Evolutionary conservation across 2,329 filamentous ascomycete genomes (phyloP).

Genomic region (Colletotrichum sp.): DNA sequence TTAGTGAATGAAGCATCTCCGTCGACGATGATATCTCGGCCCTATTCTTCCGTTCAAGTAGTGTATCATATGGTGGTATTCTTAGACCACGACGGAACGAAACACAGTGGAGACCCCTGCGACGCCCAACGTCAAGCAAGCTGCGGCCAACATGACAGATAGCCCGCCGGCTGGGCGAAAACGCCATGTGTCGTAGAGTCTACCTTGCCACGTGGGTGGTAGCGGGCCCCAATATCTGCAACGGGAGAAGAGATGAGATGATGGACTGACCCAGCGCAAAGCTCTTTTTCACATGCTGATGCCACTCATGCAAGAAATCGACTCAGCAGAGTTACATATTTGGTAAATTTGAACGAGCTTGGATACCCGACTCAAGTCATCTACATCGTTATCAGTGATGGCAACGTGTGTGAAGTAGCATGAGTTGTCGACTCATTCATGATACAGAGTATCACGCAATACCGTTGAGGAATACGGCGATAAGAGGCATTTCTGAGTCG

Average conservation of each 20-base stretch:
- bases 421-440: background rate
- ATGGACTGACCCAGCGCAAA: background rate
- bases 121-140: background rate
- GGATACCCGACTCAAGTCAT: background rate
- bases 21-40: background rate
- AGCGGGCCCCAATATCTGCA: background rate
- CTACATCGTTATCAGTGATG: background rate
- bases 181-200: background rate
- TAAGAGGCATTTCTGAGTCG: background rate
- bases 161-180: background rate
- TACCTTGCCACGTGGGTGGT: background rate
- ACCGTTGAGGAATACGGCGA: background rate
- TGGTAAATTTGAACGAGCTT: background rate
- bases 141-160: background rate
- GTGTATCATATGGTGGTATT: background rate
- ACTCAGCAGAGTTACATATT: background rate
- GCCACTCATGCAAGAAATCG: background rate
- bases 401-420: background rate
- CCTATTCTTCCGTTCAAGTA: background rate
- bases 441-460: background rate
- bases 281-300: background rate
- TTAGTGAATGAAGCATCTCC: background rate
- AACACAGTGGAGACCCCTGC: background rate
- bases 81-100: background rate
- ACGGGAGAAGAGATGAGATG: background rate